phyloP scores from a whole-genome alignment of 176 grass and related monocot species.

The Phyllostachys edulis region DNA sequence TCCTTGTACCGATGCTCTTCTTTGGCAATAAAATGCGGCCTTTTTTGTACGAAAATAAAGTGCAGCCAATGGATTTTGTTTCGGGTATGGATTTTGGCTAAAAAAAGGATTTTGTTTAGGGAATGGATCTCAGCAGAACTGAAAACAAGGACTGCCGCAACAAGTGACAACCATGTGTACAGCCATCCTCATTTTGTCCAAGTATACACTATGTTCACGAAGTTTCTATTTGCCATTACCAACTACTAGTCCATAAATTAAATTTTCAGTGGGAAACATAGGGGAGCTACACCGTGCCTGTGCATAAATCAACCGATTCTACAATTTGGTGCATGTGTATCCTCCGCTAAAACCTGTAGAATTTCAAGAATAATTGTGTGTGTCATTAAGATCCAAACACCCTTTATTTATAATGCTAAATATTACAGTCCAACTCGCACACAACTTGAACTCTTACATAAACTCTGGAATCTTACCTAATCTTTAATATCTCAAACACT shows the following conservation, averaged over 20 bases:
- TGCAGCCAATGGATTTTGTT: background rate
- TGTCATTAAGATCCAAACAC: too few species aligned
- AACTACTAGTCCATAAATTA: background rate
- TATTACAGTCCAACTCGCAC: too few species aligned
- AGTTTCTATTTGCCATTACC: background rate
- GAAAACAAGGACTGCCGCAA: background rate
- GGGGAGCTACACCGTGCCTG: background rate
- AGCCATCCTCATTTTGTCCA: background rate
- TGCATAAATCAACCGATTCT: conserved; percentile 10
- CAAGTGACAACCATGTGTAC: background rate
- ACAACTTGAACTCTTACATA: too few species aligned
- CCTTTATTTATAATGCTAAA: too few species aligned
- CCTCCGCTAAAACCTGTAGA: background rate
- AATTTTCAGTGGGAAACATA: background rate
- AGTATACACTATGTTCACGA: background rate
- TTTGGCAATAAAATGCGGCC: background rate
- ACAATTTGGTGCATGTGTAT: conserved; percentile 3
- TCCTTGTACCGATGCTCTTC: background rate
- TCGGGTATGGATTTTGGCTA: too few species aligned
- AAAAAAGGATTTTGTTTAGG: too few species aligned
- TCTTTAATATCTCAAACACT: too few species aligned
- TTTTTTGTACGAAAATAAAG: background rate
- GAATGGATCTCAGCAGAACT: too few species aligned
- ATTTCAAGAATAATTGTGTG: too few species aligned
- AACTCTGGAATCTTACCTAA: too few species aligned